phyloP scores from a whole-genome alignment of 2,329 filamentous ascomycete species.

The Microsporum ferrugineum region DNA sequence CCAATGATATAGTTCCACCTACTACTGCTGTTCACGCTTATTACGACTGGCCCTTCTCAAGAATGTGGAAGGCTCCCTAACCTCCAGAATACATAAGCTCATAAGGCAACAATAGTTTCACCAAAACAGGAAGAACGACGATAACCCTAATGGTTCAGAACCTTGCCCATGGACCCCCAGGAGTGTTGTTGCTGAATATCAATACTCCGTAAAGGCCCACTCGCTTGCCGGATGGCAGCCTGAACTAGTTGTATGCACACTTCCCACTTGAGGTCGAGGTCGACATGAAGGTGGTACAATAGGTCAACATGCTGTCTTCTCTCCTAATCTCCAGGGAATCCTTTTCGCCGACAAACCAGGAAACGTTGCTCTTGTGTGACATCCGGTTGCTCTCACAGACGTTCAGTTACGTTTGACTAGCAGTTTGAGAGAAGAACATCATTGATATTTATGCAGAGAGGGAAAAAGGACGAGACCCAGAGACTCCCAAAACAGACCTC shows the following conservation, averaged over 20 bases:
- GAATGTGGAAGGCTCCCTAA: neutral
- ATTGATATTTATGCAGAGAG: neutral
- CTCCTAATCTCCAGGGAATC: neutral
- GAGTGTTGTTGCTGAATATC: neutral
- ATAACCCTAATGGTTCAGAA: neutral
- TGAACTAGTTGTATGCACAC: neutral
- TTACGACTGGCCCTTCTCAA: neutral
- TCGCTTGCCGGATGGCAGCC: neutral
- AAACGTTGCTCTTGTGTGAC: conserved; percentile 3
- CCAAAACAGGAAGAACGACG: neutral
- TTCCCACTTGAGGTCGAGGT: neutral
- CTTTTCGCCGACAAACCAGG: neutral
- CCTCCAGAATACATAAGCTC: neutral
- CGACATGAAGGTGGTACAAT: neutral
- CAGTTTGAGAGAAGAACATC: neutral
- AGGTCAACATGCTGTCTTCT: neutral
- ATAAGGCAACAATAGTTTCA: neutral
- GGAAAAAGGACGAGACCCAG: neutral
- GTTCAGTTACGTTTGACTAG: conserved; percentile 1
- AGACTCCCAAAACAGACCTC: neutral
- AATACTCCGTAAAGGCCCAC: neutral
- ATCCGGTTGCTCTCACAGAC: neutral
- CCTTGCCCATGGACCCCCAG: neutral
- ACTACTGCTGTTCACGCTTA: neutral
- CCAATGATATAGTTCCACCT: neutral